Conservation (phyloP, 2,329 filamentous ascomycete genomes). For the Endoconidiophora polonica region DNA sequence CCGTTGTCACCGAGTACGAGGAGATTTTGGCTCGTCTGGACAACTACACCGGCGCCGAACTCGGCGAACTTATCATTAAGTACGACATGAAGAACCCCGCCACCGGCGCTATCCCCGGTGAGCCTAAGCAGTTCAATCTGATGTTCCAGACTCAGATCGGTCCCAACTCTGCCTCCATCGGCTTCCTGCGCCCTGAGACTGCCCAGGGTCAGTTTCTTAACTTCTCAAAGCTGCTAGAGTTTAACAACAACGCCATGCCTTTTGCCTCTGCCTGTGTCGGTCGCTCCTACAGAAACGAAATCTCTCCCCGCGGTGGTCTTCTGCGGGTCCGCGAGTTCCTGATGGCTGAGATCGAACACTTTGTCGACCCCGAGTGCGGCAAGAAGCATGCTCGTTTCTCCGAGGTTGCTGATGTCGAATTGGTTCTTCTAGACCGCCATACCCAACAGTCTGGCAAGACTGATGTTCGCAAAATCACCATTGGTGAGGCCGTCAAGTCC, state of each 20-base stretch:
- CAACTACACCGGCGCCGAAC: slow-evolving; percentile 78
- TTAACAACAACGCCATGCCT: slow-evolving; percentile 88
- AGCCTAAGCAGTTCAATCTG: slow-evolving; percentile 86
- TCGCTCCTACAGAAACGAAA: slow-evolving; percentile 96
- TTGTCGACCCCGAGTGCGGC: slow-evolving; percentile 81
- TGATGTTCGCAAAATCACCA: slow-evolving; percentile 50
- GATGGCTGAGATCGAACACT: slow-evolving; percentile 99
- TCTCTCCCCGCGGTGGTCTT: slow-evolving; percentile 81
- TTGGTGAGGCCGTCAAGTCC: slow-evolving; percentile 71
- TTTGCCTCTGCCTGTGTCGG: slow-evolving; percentile 95
- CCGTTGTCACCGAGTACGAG: slow-evolving; percentile 75
- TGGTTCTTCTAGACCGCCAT: slow-evolving; percentile 68
- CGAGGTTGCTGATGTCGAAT: slow-evolving; percentile 68
- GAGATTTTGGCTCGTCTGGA: slow-evolving; percentile 84
- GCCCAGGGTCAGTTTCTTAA: slow-evolving; percentile 97
- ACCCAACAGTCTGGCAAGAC: slow-evolving; percentile 81
- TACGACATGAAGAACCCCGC: slow-evolving; percentile 76
- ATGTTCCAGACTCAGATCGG: slow-evolving; percentile 98
- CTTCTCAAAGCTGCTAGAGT: slow-evolving; percentile 90
- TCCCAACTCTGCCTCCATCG: slow-evolving; percentile 71
- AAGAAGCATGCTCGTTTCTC: slow-evolving; percentile 87
- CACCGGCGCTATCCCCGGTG: slow-evolving; percentile 58
- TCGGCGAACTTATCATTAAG: slow-evolving; percentile 77
- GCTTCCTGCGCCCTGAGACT: slow-evolving; percentile 83
- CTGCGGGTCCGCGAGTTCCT: slow-evolving; percentile 91